Conservation (phyloP, 2,329 filamentous ascomycete species). For the Verticillium longisporum region DNA sequence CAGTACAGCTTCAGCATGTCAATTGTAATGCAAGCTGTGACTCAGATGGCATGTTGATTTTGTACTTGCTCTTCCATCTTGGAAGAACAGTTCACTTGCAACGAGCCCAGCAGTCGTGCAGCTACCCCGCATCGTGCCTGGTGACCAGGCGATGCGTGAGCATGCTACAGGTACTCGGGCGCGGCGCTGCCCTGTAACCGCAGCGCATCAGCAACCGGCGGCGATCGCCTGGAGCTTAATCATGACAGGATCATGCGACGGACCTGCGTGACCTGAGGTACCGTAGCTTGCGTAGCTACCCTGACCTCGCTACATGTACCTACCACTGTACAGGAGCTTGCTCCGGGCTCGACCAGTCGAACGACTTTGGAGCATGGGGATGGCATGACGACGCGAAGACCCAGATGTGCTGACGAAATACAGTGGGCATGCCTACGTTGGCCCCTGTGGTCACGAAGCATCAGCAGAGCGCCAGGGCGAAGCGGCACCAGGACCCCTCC, state of each 20-base stretch:
- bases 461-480: not conserved
- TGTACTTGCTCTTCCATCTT: too few relatives aligned
- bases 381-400: not conserved
- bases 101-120: not conserved
- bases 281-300: too few relatives aligned
- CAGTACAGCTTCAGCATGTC: too few relatives aligned
- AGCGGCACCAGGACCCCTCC: not conserved
- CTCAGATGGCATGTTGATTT: too few relatives aligned
- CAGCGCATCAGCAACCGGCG: not conserved
- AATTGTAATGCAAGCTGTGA: too few relatives aligned
- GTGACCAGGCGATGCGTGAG: not conserved
- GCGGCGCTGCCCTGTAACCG: not conserved
- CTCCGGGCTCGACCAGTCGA: not conserved
- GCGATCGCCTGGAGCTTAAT: not conserved
- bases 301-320: not conserved
- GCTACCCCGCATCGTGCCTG: not conserved
- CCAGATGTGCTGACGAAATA: not conserved
- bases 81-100: not conserved
- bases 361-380: too few relatives aligned
- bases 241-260: not conserved
- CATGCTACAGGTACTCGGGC: not conserved
- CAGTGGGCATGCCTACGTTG: not conserved
- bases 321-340: not conserved
- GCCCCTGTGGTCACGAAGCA: not conserved
- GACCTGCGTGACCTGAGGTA: too few relatives aligned